Evolutionary conservation across 2,329 filamentous ascomycete species (phyloP).

Genomic region (Tolypocladium cylindrosporum): DNA sequence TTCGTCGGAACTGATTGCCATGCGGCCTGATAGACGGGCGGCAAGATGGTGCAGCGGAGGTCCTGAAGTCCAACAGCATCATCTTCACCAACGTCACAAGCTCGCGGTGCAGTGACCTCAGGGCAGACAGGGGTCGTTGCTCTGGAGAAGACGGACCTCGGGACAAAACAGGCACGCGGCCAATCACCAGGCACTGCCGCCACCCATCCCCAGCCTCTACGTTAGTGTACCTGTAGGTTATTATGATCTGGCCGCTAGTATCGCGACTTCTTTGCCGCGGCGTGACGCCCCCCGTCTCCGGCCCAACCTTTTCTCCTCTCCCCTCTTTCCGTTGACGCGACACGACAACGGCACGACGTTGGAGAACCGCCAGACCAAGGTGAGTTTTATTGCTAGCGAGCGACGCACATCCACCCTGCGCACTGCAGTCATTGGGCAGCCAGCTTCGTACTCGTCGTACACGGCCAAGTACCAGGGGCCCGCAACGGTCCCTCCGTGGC

Average conservation of each 20-base stretch:
- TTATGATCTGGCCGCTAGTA: neutral
- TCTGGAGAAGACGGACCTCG: slow-evolving; percentile 1
- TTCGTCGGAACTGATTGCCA: neutral
- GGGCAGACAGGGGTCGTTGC: neutral
- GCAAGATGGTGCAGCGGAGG: neutral
- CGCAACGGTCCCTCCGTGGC: neutral
- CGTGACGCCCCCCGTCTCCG: neutral
- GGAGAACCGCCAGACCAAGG: neutral
- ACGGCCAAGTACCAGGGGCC: neutral
- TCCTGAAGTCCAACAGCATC: neutral
- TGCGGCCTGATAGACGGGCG: neutral
- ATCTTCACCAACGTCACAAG: neutral
- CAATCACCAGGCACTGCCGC: neutral
- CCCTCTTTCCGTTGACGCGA: neutral
- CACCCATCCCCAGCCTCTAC: too few species aligned
- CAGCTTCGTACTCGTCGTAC: neutral
- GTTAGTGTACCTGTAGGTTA: too few species aligned
- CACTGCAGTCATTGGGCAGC: neutral
- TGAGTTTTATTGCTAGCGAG: neutral
- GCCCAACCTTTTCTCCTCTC: neutral
- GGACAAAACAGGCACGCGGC: neutral
- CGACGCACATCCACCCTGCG: neutral
- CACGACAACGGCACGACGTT: neutral
- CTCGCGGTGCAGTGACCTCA: too few species aligned
- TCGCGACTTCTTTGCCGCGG: neutral